Conservation (phyloP, 257 asterid genomes). For the Forsythia viridissima region DNA sequence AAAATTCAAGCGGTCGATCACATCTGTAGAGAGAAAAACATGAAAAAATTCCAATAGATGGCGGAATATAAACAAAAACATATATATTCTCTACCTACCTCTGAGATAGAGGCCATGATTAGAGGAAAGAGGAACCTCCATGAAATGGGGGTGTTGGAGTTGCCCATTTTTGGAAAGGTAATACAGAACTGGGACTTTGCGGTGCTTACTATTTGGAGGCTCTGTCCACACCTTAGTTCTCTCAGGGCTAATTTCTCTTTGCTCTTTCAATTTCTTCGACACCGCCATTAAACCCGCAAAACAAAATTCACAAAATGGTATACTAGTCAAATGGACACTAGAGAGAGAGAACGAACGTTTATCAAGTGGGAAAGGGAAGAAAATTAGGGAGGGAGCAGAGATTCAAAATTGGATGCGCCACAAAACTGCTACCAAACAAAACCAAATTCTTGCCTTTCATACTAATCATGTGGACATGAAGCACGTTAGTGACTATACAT, state of each 20-base stretch:
- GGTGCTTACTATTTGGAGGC: slow-evolving; percentile 39
- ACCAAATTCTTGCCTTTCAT: background rate
- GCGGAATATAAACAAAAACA: too few relatives aligned
- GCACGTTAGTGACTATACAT: background rate
- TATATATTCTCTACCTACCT: slow-evolving; percentile 33
- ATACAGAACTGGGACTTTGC: slow-evolving; percentile 69
- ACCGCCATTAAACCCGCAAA: slow-evolving; percentile 37
- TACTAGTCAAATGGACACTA: too few relatives aligned
- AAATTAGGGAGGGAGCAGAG: slow-evolving; percentile 18
- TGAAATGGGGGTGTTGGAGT: slow-evolving; percentile 92
- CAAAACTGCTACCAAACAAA: slow-evolving; percentile 59
- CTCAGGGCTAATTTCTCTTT: slow-evolving; percentile 60
- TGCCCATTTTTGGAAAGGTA: slow-evolving; percentile 75
- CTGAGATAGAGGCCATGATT: slow-evolving; percentile 59
- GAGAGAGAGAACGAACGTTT: background rate
- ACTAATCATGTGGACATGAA: background rate
- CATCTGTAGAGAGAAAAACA: slow-evolving; percentile 41
- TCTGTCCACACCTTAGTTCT: slow-evolving; percentile 65
- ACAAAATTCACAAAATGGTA: background rate
- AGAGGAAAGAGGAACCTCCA: slow-evolving; percentile 80
- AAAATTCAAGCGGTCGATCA: slow-evolving; percentile 62
- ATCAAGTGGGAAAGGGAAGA: slow-evolving; percentile 16
- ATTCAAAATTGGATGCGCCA: slow-evolving; percentile 43
- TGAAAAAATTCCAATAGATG: background rate
- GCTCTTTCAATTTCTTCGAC: slow-evolving; percentile 32